Base-by-base conservation (phyloP, 805 yeast species). In the Wickerhamomyces rabaulensis region DNA sequence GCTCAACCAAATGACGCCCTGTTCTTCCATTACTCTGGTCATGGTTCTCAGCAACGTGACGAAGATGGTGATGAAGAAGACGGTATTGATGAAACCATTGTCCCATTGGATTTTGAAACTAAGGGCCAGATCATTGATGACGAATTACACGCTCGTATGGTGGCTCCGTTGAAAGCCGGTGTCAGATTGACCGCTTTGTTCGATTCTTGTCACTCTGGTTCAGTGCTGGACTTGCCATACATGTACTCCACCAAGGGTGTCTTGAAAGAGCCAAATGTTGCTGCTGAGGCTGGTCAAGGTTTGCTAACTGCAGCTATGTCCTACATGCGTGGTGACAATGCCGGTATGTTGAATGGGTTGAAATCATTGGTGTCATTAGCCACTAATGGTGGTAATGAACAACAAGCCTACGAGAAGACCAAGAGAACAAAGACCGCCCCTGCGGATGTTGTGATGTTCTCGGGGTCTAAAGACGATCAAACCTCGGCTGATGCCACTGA, bases 131-230 rank as follows among this genome's bases (percentile, higher is more conserved):
- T 87, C 47, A 73, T 80, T 15, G 96, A 87, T 63, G 95, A 87
- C 64, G 73, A 74, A 15, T 71, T 88, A 72, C 92, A 87, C 62
- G 82, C 74, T 43, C 72, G 81, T 36, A 65, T 88, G 77, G 95
- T 88, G 22, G 70, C 67, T 50, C 79, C 89, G 1, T 70, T 88
- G 52, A 84, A 78, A 13, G 74, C 81, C 2, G 95, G 95, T 40
- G 83, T 84, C 40, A 74, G 91, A 49, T 68, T 88, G 45, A 87
- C 95, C 4, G 90, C 91, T 0, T 67, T 87, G 48, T 87, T 84
- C 56, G 96, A 88, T 65, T 82, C 89, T 12, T 88, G 96, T 62
- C 96, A 88, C 61, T 84, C 92, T 1, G 96, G 95, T 12, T 79
- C 92, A 1, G 92, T 78, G 1, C 64, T 88, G 53, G 96, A 88